Base-by-base conservation (phyloP, 2,329 filamentous ascomycete species). In the Cladorrhinum sp. region DNA sequence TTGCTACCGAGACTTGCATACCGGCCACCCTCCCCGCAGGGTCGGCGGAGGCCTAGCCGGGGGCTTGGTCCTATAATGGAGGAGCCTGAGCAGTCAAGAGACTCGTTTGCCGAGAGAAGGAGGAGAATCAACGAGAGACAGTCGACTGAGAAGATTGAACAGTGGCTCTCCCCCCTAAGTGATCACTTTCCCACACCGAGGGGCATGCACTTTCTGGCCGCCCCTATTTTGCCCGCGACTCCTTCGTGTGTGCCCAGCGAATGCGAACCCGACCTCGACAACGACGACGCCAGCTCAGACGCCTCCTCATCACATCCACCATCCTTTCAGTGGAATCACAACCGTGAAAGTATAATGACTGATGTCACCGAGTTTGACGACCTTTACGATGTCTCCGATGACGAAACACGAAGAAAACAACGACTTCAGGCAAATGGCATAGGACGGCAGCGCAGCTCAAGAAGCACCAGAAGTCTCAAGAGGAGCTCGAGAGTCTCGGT, bases 371-470 rank as follows among this genome's bases (percentile, higher is more conserved):
- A 91, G 65, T 94, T 94, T 69, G 91, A 96, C 74, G 91, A 96
- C 69, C 78, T 96, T 54, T 96, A 96, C 74, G 90, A 95, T 74
- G 83, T 91, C 48, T 92, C 91, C 16, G 92, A 96, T 66, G 86
- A 92, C 58, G 92, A 96, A 68, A 81, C 84, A 8, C 72, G 72
- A 33, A 69, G 67, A 68, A 73, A 73, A 70, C 80, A 84, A 67
- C 75, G 76, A 70, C 75, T 73, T 72, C 76, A 68, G 73, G 76
- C 68, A 64, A 79, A 72, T 55, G 74, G 70, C 33, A 70, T 74
- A 65, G 69, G 68, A 66, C 72, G 71, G 55, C 70, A 66, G 70
- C 72, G 68, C 71, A 70, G 69, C 55, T 69, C 69, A 59, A 65
- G 65, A 36, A 56, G 54, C 20, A 46, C 54, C 21, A 56, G 54